Evolutionary conservation across 164 flowering plant genomes (phyloP).

Genomic region (Saururus chinensis): DNA sequence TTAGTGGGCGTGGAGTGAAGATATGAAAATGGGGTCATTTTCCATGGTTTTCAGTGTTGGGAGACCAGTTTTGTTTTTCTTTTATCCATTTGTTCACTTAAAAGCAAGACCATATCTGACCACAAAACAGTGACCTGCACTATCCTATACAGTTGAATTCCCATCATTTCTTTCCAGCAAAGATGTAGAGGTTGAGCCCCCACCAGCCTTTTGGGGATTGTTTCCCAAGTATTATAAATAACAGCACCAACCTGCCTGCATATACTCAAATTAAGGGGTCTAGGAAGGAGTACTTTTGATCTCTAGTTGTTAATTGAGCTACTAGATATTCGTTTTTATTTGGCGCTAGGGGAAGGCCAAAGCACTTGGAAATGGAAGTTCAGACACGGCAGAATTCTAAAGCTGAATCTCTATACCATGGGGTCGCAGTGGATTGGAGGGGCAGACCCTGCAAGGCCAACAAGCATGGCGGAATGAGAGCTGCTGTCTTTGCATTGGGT

Average conservation of each 20-base stretch:
- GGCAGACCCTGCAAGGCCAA: slow-evolving; percentile 62
- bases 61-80: not conserved
- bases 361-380: slow-evolving; percentile 8
- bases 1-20: not conserved
- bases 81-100: slow-evolving; percentile 1
- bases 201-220: not conserved
- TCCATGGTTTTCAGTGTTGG: slow-evolving; percentile 3
- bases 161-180: slow-evolving; percentile 6
- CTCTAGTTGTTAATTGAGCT: not conserved
- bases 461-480: slow-evolving; percentile 83
- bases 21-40: not conserved
- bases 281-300: slow-evolving; percentile 3
- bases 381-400: slow-evolving; percentile 13
- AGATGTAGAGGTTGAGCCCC: not conserved
- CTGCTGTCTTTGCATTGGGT: slow-evolving; percentile 89
- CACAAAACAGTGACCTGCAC: slow-evolving; percentile 10
- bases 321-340: not conserved
- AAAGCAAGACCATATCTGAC: slow-evolving; percentile 8
- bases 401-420: slow-evolving; percentile 16
- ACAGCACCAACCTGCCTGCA: not conserved
- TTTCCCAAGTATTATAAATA: slow-evolving; percentile 6
- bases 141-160: slow-evolving; percentile 3
- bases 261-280: slow-evolving; percentile 2
- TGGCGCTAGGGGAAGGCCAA: not conserved
- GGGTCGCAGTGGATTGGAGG: slow-evolving; percentile 68